phyloP scores from a whole-genome alignment of 495 filamentous ascomycete species.

The Neurospora sp. region DNA sequence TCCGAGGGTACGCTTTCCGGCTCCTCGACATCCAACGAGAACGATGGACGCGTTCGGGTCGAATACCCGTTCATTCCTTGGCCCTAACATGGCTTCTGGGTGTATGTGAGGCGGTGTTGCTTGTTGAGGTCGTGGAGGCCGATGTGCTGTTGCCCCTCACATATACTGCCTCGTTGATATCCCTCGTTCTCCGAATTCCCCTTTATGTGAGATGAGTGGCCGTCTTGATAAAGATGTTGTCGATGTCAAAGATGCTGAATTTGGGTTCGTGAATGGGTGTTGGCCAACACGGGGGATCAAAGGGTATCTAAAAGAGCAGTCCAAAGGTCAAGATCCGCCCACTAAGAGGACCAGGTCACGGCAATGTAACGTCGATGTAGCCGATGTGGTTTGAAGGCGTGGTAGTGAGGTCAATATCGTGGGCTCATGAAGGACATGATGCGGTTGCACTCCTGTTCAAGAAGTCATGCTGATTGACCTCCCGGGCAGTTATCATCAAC shows the following conservation, averaged over 20 bases:
- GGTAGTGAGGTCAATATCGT: background rate
- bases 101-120: background rate
- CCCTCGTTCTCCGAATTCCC: background rate
- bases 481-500: background rate
- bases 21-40: slow-evolving; percentile 63
- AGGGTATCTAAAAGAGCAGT: background rate
- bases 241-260: background rate
- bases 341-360: background rate
- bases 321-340: background rate
- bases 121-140: background rate
- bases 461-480: background rate
- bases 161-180: background rate
- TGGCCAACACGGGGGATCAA: background rate
- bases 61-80: slow-evolving; percentile 40
- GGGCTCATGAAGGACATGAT: background rate
- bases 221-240: background rate
- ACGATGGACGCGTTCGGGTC: slow-evolving; percentile 58
- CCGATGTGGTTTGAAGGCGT: background rate
- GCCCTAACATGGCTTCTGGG: slow-evolving; percentile 14
- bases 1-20: slow-evolving; percentile 67
- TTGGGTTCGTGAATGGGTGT: background rate
- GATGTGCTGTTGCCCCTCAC: background rate
- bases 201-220: background rate
- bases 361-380: background rate
- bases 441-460: background rate